Evolutionary conservation across 129 eudicot genomes (phyloP), one percentile per base, ranked within the genome.

Genomic region (Erigeron canadensis): DNA sequence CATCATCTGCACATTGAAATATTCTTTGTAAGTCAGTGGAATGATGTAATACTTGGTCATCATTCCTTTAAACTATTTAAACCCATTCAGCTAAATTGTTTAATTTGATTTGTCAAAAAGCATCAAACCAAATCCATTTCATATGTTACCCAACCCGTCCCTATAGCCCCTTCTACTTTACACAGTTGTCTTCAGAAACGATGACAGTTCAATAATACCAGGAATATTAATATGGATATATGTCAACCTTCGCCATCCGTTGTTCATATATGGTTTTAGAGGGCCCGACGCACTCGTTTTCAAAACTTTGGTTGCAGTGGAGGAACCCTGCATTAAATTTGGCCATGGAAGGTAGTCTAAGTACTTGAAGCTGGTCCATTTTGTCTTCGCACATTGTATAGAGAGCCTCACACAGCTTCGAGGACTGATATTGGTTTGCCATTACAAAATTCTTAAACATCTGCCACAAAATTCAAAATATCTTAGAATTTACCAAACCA

Each of bases 351-450:
- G 99, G 99, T 45, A 94, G 89, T 77, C 93, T 82, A 50, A 94
- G 99, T 59, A 84, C 89, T 85, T 94, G 99, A 81, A 94, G 96
- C 43, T 87, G 93, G 68, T 94, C 97, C 99, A 94, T 94, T 85
- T 82, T 86, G 77, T 94, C 99, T 81, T 94, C 99, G 17, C 97
- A 94, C 46, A 66, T 84, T 7, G 91, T 90, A 71, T 87, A 90
- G 10, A 90, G 82, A 21, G 78, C 83, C 83, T 94, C 99, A 63
- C 99, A 94, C 61, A 94, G 70, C 64, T 86, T 94, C 38, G 99
- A 80, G 6, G 99, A 94, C 72, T 77, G 84, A 69, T 86, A 90
- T 66, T 94, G 93, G 76, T 94, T 94, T 22, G 93, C 84, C 85
- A 90, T 64, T 37, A 85, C 76, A 69, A 72, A 82, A 80, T 86